Base-by-base conservation (phyloP, 2,329 filamentous ascomycete species). In the Exophiala phaeomuriformis region DNA sequence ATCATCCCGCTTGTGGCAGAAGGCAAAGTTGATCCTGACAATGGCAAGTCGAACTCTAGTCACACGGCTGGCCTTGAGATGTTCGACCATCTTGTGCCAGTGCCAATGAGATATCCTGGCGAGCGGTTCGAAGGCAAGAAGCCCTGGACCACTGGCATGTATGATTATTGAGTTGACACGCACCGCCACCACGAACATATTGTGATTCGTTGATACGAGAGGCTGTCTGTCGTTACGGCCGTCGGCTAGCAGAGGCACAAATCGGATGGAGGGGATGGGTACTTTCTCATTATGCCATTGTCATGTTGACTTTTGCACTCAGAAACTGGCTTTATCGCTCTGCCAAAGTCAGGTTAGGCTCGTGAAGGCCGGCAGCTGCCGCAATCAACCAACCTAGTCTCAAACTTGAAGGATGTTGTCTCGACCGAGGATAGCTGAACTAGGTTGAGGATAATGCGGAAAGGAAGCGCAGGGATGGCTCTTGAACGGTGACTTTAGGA, bases 91-190 rank as follows among this genome's bases (percentile, higher is more conserved):
- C 69, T 68, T 5, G 68, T 87, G 32, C 83, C 83, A 35, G 73
- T 86, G 19, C 85, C 85, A 1, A 85, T 88, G 73, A 65, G 75
- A 63, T 69, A 76, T 57, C 85, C 85, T 8, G 80, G 77, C 10
- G 69, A 72, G 49, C 63, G 61, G 51, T 83, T 82, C 64, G 70
- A 65, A 9, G 69, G 30, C 8, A 69, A 64, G 49, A 64, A 68
- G 58, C 75, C 75, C 4, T 77, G 75, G 75, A 73, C 71, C 53
- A 19, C 19, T 19, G 19, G 19, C 19, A 71, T 69, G 58, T 52
- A 41, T 33, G 37, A 43, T 19, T 58, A 46, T 49, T 19, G 7
- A 31, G 41, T 28, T 44, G 41, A 6, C 10, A 27, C 10, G 10
- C 10, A 27, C 10, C 39, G 19, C 12, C 5, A 6, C 5, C 33